Percentiles rank a stretch among this genome's conserved stretches.
Conservation (phyloP, 2,329 filamentous ascomycete species). For the Cucurbitaria berberidis region DNA sequence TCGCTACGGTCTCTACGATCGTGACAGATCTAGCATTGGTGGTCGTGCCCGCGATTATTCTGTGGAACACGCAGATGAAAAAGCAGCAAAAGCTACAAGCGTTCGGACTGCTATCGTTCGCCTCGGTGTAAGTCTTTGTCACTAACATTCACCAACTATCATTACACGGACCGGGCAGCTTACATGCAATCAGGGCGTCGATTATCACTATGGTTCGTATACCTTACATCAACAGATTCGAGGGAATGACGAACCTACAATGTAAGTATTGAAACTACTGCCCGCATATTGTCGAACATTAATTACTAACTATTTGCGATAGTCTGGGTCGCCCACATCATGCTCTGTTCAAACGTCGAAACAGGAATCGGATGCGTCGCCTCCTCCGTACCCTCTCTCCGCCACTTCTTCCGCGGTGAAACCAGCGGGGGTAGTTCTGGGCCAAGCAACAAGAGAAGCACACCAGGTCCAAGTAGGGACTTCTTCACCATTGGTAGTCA, state of each 20-base stretch:
- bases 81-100: constrained; percentile 27
- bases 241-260: constrained; percentile 17
- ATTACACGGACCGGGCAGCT: too few species aligned
- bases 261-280: constrained; percentile 12
- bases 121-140: constrained; percentile 20
- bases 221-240: constrained; percentile 31
- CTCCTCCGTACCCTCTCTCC: constrained; percentile 24
- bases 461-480: neutral
- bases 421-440: constrained; percentile 14
- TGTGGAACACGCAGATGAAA: constrained; percentile 35
- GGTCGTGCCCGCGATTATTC: constrained; percentile 25
- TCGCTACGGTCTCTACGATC: constrained; percentile 28
- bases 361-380: constrained; percentile 31
- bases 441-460: constrained; percentile 9
- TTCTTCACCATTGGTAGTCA: constrained; percentile 11
- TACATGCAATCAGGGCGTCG: constrained; percentile 8
- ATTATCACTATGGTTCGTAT: constrained; percentile 28
- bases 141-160: too few species aligned
- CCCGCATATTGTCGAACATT: too few species aligned
- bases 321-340: constrained; percentile 31
- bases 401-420: constrained; percentile 20
- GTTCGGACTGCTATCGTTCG: constrained; percentile 28
- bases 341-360: constrained; percentile 33
- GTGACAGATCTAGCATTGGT: constrained; percentile 28
- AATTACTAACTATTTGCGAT: too few species aligned